Conservation (phyloP, 345 rosid species). For the Arabidopsis suecica region DNA sequence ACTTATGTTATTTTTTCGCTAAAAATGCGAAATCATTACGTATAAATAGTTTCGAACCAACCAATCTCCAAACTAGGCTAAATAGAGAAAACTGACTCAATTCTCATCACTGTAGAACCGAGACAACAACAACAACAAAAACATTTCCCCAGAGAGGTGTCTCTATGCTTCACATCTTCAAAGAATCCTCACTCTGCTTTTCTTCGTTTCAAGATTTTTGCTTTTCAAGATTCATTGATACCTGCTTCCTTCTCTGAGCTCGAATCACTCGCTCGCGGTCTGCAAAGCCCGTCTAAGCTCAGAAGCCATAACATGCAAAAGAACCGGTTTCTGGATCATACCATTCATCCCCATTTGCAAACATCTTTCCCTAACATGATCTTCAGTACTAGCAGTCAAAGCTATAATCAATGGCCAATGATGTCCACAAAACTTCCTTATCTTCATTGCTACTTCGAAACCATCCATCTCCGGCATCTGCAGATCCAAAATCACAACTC, state of each 20-base stretch:
- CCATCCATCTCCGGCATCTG: slow-evolving; percentile 97
- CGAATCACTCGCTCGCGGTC: slow-evolving; percentile 58
- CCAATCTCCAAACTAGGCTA: slow-evolving; percentile 32
- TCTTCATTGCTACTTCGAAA: slow-evolving; percentile 83
- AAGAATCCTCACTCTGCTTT: slow-evolving; percentile 1
- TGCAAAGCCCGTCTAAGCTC: slow-evolving; percentile 80
- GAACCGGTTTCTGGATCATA: slow-evolving; percentile 84
- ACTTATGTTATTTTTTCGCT: slow-evolving; percentile 13
- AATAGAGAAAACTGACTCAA: neutral
- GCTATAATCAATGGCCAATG: slow-evolving; percentile 89
- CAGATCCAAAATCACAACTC: slow-evolving; percentile 77
- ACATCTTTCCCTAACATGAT: slow-evolving; percentile 74
- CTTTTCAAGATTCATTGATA: slow-evolving; percentile 19
- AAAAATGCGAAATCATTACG: slow-evolving; percentile 35
- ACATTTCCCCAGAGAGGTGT: slow-evolving; percentile 18
- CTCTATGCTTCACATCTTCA: slow-evolving; percentile 27
- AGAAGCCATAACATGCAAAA: slow-evolving; percentile 75
- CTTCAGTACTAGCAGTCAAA: slow-evolving; percentile 87
- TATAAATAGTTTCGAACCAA: slow-evolving; percentile 34
- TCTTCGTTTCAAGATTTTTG: neutral
- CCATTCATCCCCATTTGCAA: slow-evolving; percentile 87
- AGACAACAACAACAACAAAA: slow-evolving; percentile 23
- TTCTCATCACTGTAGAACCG: slow-evolving; percentile 27
- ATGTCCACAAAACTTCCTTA: slow-evolving; percentile 76
- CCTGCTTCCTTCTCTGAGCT: slow-evolving; percentile 10